phyloP scores from a whole-genome alignment of 768 basidiomycete genomes.

The Mycena metata region DNA sequence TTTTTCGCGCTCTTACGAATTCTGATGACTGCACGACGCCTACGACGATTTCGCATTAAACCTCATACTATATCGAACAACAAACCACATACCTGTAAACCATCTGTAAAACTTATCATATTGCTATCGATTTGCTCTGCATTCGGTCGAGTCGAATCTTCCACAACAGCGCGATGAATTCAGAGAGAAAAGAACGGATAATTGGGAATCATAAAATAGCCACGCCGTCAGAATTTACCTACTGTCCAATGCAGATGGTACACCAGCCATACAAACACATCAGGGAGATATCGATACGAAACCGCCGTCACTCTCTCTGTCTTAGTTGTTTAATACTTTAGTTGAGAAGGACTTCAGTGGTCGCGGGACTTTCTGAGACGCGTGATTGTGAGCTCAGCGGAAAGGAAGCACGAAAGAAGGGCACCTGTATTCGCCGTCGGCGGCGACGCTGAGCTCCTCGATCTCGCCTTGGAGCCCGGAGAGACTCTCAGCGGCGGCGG shows the following conservation, averaged over 20 bases:
- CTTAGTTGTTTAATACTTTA: slow-evolving; percentile 35
- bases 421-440: slow-evolving; percentile 95
- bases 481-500: slow-evolving; percentile 83
- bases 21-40: slow-evolving; percentile 23
- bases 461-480: slow-evolving; percentile 90
- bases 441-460: slow-evolving; percentile 92
- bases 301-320: slow-evolving; percentile 6
- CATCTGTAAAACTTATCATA: slow-evolving; percentile 6
- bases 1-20: neutral
- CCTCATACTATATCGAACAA: slow-evolving; percentile 4
- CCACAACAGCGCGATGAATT: neutral
- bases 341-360: slow-evolving; percentile 74
- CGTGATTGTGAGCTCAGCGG: neutral
- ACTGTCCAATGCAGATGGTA: slow-evolving; percentile 27
- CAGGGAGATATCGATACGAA: slow-evolving; percentile 15
- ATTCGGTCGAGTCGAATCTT: too few species aligned
- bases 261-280: slow-evolving; percentile 28
- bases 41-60: slow-evolving; percentile 20
- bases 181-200: slow-evolving; percentile 3
- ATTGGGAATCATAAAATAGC: slow-evolving; percentile 35
- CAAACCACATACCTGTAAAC: slow-evolving; percentile 23
- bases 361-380: slow-evolving; percentile 85
- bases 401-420: slow-evolving; percentile 4
- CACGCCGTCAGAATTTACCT: slow-evolving; percentile 31
- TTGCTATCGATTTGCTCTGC: neutral